Conservation (phyloP, 192 early-diverging fungal genomes). For the Kappamyces sp. region DNA sequence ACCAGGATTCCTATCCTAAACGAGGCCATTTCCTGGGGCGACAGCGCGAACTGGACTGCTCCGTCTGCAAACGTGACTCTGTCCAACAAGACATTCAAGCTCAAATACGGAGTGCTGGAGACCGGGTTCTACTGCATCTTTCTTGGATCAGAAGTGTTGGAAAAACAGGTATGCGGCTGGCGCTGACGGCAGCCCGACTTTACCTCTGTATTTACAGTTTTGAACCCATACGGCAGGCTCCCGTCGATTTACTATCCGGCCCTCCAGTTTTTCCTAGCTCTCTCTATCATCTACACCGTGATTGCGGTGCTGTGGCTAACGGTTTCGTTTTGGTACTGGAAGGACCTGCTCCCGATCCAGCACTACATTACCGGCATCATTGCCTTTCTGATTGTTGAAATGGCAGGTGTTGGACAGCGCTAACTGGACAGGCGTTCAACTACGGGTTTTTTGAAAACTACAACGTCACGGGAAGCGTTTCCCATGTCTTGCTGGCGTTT, state of each 20-base stretch:
- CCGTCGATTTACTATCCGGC: slow-evolving; percentile 87
- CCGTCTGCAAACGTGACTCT: background rate
- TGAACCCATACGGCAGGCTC: slow-evolving; percentile 76
- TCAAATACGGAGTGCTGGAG: slow-evolving; percentile 55
- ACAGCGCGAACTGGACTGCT: background rate
- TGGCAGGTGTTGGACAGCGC: too few species aligned
- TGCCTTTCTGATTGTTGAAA: slow-evolving; percentile 81
- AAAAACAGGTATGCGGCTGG: background rate
- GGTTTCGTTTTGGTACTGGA: slow-evolving; percentile 74
- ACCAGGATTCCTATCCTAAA: slow-evolving; percentile 9
- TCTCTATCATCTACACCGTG: slow-evolving; percentile 66
- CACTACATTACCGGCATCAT: slow-evolving; percentile 85
- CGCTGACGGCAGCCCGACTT: too few species aligned
- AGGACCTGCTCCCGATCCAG: slow-evolving; percentile 87
- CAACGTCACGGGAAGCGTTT: slow-evolving; percentile 4
- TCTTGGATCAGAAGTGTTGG: slow-evolving; percentile 31
- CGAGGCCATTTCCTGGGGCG: slow-evolving; percentile 8
- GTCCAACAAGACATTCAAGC: background rate
- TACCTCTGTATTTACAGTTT: slow-evolving; percentile 43
- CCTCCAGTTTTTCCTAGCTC: slow-evolving; percentile 71
- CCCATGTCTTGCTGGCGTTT: slow-evolving; percentile 49
- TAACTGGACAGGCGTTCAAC: too few species aligned
- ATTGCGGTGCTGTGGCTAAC: slow-evolving; percentile 76
- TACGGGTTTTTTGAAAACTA: slow-evolving; percentile 40
- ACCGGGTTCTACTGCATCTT: slow-evolving; percentile 85